Evolutionary conservation across 2,329 filamentous ascomycete genomes (phyloP).

Genomic region (Ilyonectria destructans): DNA sequence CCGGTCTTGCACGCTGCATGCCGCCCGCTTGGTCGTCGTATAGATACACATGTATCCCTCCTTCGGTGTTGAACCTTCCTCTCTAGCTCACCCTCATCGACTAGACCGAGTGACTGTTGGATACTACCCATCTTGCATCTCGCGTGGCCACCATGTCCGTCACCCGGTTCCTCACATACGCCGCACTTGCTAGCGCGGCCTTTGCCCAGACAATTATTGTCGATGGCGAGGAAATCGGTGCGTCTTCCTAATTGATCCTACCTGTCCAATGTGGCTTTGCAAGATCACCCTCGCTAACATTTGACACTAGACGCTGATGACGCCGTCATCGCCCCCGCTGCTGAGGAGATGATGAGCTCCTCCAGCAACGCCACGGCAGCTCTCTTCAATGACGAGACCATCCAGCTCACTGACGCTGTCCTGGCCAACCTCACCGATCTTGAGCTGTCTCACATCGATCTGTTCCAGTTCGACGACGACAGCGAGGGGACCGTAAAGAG

Average conservation of each 20-base stretch:
- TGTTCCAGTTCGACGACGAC: slow-evolving; percentile 54
- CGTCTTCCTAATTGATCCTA: slow-evolving; percentile 20
- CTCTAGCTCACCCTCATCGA: slow-evolving; percentile 21
- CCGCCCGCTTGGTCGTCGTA: slow-evolving; percentile 19
- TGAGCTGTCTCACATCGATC: slow-evolving; percentile 50
- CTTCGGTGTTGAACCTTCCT: slow-evolving; percentile 10
- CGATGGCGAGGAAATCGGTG: slow-evolving; percentile 45
- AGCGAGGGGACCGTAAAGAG: slow-evolving; percentile 14
- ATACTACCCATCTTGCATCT: slow-evolving; percentile 2
- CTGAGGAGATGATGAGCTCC: slow-evolving; percentile 30
- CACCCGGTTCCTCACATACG: slow-evolving; percentile 36
- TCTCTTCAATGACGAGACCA: slow-evolving; percentile 44
- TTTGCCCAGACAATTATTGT: slow-evolving; percentile 48
- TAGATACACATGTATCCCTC: slow-evolving; percentile 29
- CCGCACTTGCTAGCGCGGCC: slow-evolving; percentile 34
- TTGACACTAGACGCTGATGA: slow-evolving; percentile 32
- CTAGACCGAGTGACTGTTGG: slow-evolving; percentile 16
- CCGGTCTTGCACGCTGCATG: neutral
- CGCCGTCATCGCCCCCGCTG: slow-evolving; percentile 45
- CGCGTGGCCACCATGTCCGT: slow-evolving; percentile 35
- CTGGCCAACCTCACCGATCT: slow-evolving; percentile 52
- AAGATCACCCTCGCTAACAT: neutral
- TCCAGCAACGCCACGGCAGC: slow-evolving; percentile 29
- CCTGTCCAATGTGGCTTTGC: neutral
- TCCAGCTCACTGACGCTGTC: slow-evolving; percentile 55